Base-by-base conservation (phyloP, 2,329 filamentous ascomycete genomes). In the Colletotrichum tamarilloi region DNA sequence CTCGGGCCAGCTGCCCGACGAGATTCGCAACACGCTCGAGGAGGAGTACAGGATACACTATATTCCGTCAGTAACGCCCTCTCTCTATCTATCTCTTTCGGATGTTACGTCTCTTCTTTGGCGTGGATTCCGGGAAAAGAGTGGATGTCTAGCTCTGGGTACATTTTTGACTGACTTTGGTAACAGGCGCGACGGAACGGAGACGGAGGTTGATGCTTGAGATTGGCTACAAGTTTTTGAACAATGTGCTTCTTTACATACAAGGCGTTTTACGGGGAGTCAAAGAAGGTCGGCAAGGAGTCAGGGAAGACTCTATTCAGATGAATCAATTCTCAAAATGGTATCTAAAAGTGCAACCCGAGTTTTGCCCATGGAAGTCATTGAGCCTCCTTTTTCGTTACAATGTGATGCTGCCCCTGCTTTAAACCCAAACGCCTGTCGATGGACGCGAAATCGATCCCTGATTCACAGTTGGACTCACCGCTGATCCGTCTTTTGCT, bases 1-100 rank as follows among this genome's bases (percentile, higher is more conserved):
- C 28, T 95, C 93, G 38, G 97, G 97, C 22, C 91, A 94, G 80
- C 83, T 93, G 72, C 91, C 92, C 5, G 91, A 93, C 76, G 92
- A 93, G 74, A 87, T 93, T 53, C 84, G 90, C 58, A 85, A 86
- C 26, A 85, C 86, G 57, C 84, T 93, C 70, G 89, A 92, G 79
- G 90, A 92, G 69, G 90, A 92, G 79, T 88, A 88, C 74, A 85
- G 90, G 78, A 85, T 92, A 81, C 87, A 88, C 80, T 92, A 93
- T 76, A 92, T 93, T 75, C 91, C 92, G 88, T 92, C 82, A 78
- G 89, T 87, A 82, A n/a, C 55, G 24, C 38, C 42, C 60, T 14
- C 19, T 11, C 30, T 8, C 30, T 32, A 28, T 28, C 28, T 7
- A 8, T 32, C 24, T 5, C 58, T 55, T 32, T n/a, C 1, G 24